Conservation (phyloP, 768 basidiomycete genomes). For the Sarcomyxa edulis region DNA sequence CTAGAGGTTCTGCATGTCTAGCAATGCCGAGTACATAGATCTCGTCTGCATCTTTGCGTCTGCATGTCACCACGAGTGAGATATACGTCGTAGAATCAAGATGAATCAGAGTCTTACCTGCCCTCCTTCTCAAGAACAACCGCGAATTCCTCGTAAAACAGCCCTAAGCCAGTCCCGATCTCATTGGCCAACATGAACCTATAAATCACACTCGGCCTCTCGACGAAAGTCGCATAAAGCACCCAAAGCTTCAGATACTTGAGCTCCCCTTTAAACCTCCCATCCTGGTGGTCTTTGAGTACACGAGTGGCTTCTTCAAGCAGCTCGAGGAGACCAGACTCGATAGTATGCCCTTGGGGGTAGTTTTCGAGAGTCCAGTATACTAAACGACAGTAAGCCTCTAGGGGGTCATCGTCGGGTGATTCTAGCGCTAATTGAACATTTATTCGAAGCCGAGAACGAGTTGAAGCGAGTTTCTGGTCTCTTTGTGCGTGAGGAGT, state of each 20-base stretch:
- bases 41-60: conserved; percentile 85
- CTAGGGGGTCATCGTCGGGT: conserved; percentile 75
- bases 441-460: conserved; percentile 65
- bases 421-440: conserved; percentile 76
- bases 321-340: conserved; percentile 87
- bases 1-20: conserved; percentile 73
- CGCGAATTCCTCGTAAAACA: conserved; percentile 93
- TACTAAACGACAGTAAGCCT: conserved; percentile 82
- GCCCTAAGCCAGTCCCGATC: conserved; percentile 74
- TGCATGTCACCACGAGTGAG: conserved; percentile 21
- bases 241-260: conserved; percentile 94
- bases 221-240: conserved; percentile 88
- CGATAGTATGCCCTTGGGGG: conserved; percentile 85
- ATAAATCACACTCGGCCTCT: conserved; percentile 84
- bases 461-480: conserved; percentile 57
- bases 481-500: conserved; percentile 79
- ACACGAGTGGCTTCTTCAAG: conserved; percentile 88
- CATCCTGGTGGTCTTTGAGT: conserved; percentile 70
- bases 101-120: conserved; percentile 14
- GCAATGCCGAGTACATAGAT: conserved; percentile 86
- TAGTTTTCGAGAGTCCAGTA: conserved; percentile 94
- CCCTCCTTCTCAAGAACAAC: conserved; percentile 76
- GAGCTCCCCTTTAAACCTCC: conserved; percentile 71
- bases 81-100: conserved; percentile 1
- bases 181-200: conserved; percentile 87